Evolutionary conservation across 148 eudicot species (phyloP).

Genomic region (Cornus suecica): DNA sequence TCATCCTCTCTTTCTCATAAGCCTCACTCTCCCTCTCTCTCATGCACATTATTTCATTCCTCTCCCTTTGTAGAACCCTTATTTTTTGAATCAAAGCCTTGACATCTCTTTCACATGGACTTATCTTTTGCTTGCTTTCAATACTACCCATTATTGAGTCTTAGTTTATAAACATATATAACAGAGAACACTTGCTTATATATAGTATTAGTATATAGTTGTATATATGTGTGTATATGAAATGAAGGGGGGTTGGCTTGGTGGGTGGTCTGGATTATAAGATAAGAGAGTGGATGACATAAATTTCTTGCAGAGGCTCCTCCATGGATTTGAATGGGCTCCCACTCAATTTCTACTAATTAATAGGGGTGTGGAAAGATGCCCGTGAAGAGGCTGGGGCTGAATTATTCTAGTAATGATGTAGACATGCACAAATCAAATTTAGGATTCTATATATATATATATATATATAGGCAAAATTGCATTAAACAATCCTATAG

Average conservation of each 20-base stretch:
- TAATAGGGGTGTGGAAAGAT: background rate
- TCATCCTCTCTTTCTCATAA: constrained; percentile 51
- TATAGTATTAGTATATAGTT: too few species aligned
- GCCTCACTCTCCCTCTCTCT: constrained; percentile 53
- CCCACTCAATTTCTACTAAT: background rate
- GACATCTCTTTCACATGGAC: constrained; percentile 31
- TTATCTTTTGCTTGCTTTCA: constrained; percentile 30
- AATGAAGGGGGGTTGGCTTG: constrained; percentile 3
- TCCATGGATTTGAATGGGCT: background rate
- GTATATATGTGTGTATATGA: background rate
- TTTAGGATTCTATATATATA: too few species aligned
- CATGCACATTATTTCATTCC: constrained; percentile 44
- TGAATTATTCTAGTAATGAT: background rate
- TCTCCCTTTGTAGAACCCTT: constrained; percentile 43
- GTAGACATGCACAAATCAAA: background rate
- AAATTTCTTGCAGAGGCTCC: constrained; percentile 12
- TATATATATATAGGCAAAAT: too few species aligned
- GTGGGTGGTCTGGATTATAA: constrained; percentile 12
- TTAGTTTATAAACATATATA: background rate
- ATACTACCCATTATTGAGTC: constrained; percentile 48
- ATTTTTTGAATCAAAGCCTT: constrained; percentile 39
- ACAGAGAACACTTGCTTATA: background rate
- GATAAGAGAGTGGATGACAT: constrained; percentile 19
- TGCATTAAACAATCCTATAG: too few species aligned
- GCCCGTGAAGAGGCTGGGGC: background rate